These are phyloP conservation scores for Corchorus capsularis DNA, from an alignment of 345 rosid species.

Conservation along the genomic window DNA sequence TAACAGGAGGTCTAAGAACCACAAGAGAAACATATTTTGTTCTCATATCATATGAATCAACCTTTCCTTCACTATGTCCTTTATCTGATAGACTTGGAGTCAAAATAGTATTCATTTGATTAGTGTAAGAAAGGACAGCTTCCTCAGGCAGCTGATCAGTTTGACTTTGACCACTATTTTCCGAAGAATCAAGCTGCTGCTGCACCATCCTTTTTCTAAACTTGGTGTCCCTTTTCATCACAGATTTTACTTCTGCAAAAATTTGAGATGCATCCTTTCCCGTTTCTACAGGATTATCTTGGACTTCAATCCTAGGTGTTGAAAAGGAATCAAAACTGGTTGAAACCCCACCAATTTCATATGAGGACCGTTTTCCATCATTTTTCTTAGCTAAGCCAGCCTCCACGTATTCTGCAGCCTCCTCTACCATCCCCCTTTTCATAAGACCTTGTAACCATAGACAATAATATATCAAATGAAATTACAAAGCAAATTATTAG, in stretches of 20 bases:
- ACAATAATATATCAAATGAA: background rate
- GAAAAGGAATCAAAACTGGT: slow-evolving; percentile 11
- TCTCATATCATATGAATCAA: slow-evolving; percentile 9
- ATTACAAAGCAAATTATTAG: too few species aligned
- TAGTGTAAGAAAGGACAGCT: background rate
- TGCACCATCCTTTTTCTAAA: slow-evolving; percentile 22
- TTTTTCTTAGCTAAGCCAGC: slow-evolving; percentile 7
- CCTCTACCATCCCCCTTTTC: background rate
- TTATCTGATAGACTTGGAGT: slow-evolving; percentile 6
- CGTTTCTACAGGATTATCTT: background rate
- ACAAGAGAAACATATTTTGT: slow-evolving; percentile 10
- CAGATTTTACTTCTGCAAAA: slow-evolving; percentile 5
- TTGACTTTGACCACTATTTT: slow-evolving; percentile 9
- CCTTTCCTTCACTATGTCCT: slow-evolving; percentile 2
- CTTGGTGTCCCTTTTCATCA: slow-evolving; percentile 12
- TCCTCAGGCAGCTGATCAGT: slow-evolving; percentile 10
- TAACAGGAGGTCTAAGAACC: slow-evolving; percentile 19
- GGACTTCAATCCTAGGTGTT: too few species aligned
- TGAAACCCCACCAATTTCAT: slow-evolving; percentile 23
- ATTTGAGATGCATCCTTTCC: background rate
- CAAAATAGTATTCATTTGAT: background rate
- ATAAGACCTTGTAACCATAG: background rate
- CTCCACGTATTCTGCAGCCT: slow-evolving; percentile 3
- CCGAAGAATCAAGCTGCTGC: slow-evolving; percentile 15
- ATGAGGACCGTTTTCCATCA: slow-evolving; percentile 8